phyloP scores from a whole-genome alignment of 768 basidiomycete genomes.

The Lyophyllum semitale region DNA sequence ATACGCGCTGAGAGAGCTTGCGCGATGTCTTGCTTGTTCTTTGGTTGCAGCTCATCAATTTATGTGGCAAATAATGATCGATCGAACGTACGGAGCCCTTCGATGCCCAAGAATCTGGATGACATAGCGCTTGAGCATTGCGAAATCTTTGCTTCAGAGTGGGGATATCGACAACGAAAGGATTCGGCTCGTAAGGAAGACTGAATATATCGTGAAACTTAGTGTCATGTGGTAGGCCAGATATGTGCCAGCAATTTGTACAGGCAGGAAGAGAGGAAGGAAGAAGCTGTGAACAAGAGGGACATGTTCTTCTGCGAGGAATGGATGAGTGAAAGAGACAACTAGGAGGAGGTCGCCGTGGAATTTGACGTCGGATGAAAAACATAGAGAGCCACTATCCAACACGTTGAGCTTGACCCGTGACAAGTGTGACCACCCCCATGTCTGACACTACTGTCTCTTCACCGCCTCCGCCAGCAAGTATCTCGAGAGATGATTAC shows the following conservation, averaged over 20 bases:
- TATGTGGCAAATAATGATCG: background rate
- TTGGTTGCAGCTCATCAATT: conserved; percentile 8
- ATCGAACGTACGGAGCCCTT: conserved; percentile 53
- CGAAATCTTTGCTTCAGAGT: conserved; percentile 69
- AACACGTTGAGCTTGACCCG: background rate
- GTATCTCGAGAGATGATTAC: conserved; percentile 41
- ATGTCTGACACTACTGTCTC: conserved; percentile 14
- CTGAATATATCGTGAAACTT: conserved; percentile 73
- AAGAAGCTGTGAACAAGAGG: conserved; percentile 61
- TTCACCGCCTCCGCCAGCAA: conserved; percentile 37
- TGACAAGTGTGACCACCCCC: background rate
- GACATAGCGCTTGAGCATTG: conserved; percentile 72
- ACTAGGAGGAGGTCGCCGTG: conserved; percentile 3
- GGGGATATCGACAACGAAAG: conserved; percentile 66
- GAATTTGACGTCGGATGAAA: conserved; percentile 11
- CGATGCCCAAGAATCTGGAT: conserved; percentile 85
- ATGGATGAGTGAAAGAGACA: conserved; percentile 11
- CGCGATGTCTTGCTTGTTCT: conserved; percentile 63
- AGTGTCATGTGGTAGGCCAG: conserved; percentile 51
- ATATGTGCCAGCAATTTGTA: conserved; percentile 68
- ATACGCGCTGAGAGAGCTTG: conserved; percentile 70
- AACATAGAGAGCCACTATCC: conserved; percentile 10
- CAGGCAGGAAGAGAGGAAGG: conserved; percentile 76
- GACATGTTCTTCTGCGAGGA: conserved; percentile 41
- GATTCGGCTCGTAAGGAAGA: conserved; percentile 61